phyloP scores from a whole-genome alignment of 352 stramenopile genomes.

The Aphanomyces astaci region DNA sequence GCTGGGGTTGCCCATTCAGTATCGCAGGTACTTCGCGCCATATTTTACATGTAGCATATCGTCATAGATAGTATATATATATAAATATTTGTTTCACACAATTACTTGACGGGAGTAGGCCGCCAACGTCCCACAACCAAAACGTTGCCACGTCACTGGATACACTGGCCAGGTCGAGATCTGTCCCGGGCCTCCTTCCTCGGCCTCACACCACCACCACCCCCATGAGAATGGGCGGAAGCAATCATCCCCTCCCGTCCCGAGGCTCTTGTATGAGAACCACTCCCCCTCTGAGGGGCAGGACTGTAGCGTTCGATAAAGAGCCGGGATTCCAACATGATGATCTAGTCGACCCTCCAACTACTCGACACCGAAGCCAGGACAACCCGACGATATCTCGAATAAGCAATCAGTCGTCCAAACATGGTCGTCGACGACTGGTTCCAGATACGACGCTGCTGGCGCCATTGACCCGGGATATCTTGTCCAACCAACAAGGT shows the following conservation, averaged over 20 bases:
- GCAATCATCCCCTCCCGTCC: background rate
- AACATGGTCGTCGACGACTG: background rate
- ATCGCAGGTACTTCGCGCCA: background rate
- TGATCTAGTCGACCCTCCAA: too few species aligned
- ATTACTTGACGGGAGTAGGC: background rate
- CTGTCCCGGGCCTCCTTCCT: background rate
- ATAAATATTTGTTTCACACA: too few species aligned
- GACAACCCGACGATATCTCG: background rate
- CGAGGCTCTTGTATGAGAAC: background rate
- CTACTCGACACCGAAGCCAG: background rate
- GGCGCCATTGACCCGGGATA: background rate
- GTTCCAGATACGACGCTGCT: background rate
- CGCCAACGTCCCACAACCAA: background rate
- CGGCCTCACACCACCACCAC: background rate
- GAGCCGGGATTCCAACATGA: too few species aligned
- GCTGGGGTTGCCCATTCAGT: conserved; percentile 3
- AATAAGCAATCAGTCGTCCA: too few species aligned
- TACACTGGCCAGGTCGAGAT: background rate
- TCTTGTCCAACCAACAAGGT: background rate
- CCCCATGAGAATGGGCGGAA: background rate
- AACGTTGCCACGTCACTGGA: conserved; percentile 2
- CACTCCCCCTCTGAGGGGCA: too few species aligned
- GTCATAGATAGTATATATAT: too few species aligned
- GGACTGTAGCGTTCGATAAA: too few species aligned
- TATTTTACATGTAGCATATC: background rate